Evolutionary conservation across 2,329 filamentous ascomycete species (phyloP).

Genomic region (Pseudogymnoascus sp.): DNA sequence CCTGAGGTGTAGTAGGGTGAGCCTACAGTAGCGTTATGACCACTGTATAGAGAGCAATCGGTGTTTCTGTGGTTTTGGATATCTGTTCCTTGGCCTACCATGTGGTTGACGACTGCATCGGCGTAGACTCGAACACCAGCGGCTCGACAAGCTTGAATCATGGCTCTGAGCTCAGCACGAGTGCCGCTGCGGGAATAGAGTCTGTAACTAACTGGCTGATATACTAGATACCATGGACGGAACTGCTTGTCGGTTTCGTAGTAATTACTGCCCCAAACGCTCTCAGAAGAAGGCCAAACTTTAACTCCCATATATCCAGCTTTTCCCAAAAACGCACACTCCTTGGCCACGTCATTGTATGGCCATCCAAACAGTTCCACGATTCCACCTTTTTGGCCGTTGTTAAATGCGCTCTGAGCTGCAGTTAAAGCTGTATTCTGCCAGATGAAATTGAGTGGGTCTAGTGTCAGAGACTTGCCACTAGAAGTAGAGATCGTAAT

Average conservation of each 20-base stretch:
- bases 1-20: slow-evolving; percentile 29
- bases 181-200: slow-evolving; percentile 28
- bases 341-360: slow-evolving; percentile 28
- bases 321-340: slow-evolving; percentile 28
- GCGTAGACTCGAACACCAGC: slow-evolving; percentile 30
- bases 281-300: slow-evolving; percentile 29
- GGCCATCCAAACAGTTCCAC: slow-evolving; percentile 31
- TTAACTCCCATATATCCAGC: slow-evolving; percentile 31
- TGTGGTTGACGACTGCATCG: slow-evolving; percentile 29
- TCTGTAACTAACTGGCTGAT: slow-evolving; percentile 29
- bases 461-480: slow-evolving; percentile 24
- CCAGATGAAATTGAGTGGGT: slow-evolving; percentile 29
- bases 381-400: slow-evolving; percentile 29
- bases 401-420: slow-evolving; percentile 24
- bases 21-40: slow-evolving; percentile 27
- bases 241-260: slow-evolving; percentile 29
- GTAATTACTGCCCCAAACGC: slow-evolving; percentile 29
- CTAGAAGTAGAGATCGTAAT: slow-evolving; percentile 24
- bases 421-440: slow-evolving; percentile 24
- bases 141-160: slow-evolving; percentile 23
- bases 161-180: slow-evolving; percentile 22
- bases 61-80: slow-evolving; percentile 27
- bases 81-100: slow-evolving; percentile 27
- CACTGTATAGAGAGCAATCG: slow-evolving; percentile 25
- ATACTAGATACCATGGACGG: slow-evolving; percentile 28